phyloP scores from a whole-genome alignment of 768 basidiomycete genomes.

The Termitomyces sp. region DNA sequence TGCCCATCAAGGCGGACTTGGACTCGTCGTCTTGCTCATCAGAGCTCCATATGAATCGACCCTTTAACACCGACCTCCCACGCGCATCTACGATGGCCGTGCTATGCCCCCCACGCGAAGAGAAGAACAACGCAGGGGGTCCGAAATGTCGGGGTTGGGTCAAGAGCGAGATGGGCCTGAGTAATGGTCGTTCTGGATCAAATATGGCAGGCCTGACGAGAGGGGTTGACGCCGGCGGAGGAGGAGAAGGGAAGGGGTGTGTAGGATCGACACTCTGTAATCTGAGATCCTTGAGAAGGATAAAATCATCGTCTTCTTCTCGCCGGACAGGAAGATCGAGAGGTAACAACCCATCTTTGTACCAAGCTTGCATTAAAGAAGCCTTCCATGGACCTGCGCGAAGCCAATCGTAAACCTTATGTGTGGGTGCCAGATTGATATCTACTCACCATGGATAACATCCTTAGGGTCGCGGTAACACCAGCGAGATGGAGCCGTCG shows the following conservation, averaged over 20 bases:
- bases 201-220: slow-evolving; percentile 12
- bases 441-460: slow-evolving; percentile 62
- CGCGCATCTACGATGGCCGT: slow-evolving; percentile 85
- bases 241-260: slow-evolving; percentile 62
- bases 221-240: slow-evolving; percentile 27
- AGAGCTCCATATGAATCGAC: slow-evolving; percentile 72
- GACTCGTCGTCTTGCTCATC: slow-evolving; percentile 51
- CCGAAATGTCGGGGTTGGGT: slow-evolving; percentile 79
- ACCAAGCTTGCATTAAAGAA: slow-evolving; percentile 87
- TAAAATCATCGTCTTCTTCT: slow-evolving; percentile 68
- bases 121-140: slow-evolving; percentile 82
- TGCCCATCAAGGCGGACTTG: slow-evolving; percentile 27
- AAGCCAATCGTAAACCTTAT: background rate
- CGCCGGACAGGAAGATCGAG: slow-evolving; percentile 77
- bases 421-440: background rate
- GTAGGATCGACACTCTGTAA: slow-evolving; percentile 79
- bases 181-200: slow-evolving; percentile 47
- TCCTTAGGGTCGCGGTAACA: slow-evolving; percentile 82
- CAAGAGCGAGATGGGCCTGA: slow-evolving; percentile 71
- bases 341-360: slow-evolving; percentile 77
- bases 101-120: slow-evolving; percentile 86
- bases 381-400: slow-evolving; percentile 80
- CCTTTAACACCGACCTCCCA: slow-evolving; percentile 78
- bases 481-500: slow-evolving; percentile 69
- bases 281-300: slow-evolving; percentile 67